phyloP scores from a whole-genome alignment of 1,139 yeast species.

The Suhomyces wounanorum region DNA sequence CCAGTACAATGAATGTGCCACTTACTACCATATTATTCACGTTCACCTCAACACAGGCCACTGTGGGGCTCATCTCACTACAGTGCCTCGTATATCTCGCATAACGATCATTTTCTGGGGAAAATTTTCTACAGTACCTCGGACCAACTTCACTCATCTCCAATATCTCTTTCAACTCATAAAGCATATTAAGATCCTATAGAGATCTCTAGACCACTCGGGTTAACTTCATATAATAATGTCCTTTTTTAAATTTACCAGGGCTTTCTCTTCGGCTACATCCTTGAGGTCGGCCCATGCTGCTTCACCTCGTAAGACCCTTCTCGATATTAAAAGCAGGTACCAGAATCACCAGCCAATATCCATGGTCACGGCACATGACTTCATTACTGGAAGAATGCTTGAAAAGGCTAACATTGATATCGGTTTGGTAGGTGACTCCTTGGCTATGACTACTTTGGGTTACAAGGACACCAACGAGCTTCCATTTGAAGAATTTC shows the following conservation, averaged over 20 bases:
- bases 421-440: conserved; percentile 82
- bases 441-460: conserved; percentile 86
- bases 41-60: no score
- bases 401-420: conserved; percentile 75
- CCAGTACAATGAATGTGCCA: no score
- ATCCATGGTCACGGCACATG: conserved; percentile 84
- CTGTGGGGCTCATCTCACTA: not conserved
- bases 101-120: conserved; percentile 2
- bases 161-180: not conserved
- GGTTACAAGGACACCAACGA: conserved; percentile 82
- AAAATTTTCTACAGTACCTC: conserved; percentile 1
- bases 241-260: not conserved
- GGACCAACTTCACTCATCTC: not conserved
- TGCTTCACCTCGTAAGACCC: conserved; percentile 26
- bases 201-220: not conserved
- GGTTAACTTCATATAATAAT: not conserved
- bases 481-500: conserved; percentile 73
- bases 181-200: not conserved
- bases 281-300: conserved; percentile 16
- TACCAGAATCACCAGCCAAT: conserved; percentile 55
- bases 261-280: conserved; percentile 13
- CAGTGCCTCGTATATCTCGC: conserved; percentile 1
- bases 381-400: conserved; percentile 71
- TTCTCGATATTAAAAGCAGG: conserved; percentile 45
- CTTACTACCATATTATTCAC: no score